Evolutionary conservation across 768 basidiomycete species (phyloP), one percentile per base, ranked within the genome.

Genomic region (Tulasnella sp.): DNA sequence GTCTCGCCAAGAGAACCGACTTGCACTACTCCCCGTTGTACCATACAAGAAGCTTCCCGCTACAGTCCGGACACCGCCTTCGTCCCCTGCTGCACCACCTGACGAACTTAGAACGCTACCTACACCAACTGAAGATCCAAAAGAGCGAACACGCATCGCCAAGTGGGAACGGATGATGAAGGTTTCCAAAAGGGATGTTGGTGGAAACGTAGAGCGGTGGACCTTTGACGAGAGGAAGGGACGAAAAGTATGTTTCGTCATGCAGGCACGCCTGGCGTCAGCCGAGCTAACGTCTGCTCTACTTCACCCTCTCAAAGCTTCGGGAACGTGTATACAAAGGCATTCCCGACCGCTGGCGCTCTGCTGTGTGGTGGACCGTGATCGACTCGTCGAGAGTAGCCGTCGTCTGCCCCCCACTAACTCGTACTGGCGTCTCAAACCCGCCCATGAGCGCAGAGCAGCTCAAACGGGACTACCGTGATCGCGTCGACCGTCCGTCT

Each of bases 281-380:
- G 41, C 41, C 27, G 9, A 42, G 19, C 8, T 15, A 12, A 25
- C 6, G 8, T 7, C 41, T n/a, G n/a, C n/a, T n/a, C n/a, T n/a
- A n/a, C n/a, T n/a, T n/a, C n/a, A n/a, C n/a, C n/a, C n/a, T n/a
- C n/a, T 23, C 35, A 11, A 35, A 68, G 67, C 59, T 71, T 17
- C 77, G 84, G 31, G 70, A 78, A 62, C 77, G 94, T 29, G 79
- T 83, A 51, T 97, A 88, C 75, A 99, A 99, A 67, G 96, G 96
- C 56, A 82, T 98, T 29, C 96, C 96, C 2, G 94, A 98, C 69
- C 78, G 92, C 48, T 99, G 96, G 96, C 76, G 96, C 39, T 74
- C 79, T 49, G 94, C 90, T 3, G 89, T 83, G 0, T 99, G 96
- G 96, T 87, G 84, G 62, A 73, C 86, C 6, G 69, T 97, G 60